Percentiles rank a stretch among this genome's conserved stretches.
phyloP scores from a whole-genome alignment of 2,329 filamentous ascomycete species.

The Periconia digitata region DNA sequence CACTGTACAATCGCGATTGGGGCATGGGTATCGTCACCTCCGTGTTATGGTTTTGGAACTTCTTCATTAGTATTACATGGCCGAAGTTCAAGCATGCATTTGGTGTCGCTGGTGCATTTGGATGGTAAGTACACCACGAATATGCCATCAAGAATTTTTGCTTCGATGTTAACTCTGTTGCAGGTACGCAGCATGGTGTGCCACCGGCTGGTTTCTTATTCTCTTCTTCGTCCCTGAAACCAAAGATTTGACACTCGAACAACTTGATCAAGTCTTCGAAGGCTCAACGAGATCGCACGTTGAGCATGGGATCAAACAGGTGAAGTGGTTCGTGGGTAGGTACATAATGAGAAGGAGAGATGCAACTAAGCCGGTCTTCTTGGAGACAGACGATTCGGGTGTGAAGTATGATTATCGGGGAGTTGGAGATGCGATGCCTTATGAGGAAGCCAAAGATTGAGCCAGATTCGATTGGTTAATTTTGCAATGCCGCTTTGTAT shows the following conservation, averaged over 20 bases:
- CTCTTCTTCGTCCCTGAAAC: constrained; percentile 44
- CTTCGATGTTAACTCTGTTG: background rate
- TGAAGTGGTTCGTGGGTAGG: constrained; percentile 52
- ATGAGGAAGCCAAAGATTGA: constrained; percentile 4
- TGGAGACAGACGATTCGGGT: constrained; percentile 37
- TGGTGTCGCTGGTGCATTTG: constrained; percentile 60
- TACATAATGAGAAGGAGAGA: constrained; percentile 45
- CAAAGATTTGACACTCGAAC: constrained; percentile 52
- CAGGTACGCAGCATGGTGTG: constrained; percentile 53
- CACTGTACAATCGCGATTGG: constrained; percentile 69
- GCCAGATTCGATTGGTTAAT: too few species aligned
- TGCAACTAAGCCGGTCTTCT: constrained; percentile 41
- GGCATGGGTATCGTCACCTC: constrained; percentile 72
- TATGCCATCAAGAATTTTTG: constrained; percentile 49
- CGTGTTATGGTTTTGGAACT: constrained; percentile 62
- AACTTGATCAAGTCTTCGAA: constrained; percentile 55
- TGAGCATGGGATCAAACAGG: constrained; percentile 32
- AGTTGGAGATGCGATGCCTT: constrained; percentile 10
- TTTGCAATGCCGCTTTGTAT: too few species aligned
- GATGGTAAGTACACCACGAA: constrained; percentile 61
- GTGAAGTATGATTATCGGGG: background rate
- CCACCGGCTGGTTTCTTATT: constrained; percentile 10
- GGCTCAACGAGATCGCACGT: constrained; percentile 46
- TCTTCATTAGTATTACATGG: constrained; percentile 57
- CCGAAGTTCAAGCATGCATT: constrained; percentile 59